Evolutionary conservation across 2,329 filamentous ascomycete species (phyloP).

Genomic region (Fusarium sacchari): DNA sequence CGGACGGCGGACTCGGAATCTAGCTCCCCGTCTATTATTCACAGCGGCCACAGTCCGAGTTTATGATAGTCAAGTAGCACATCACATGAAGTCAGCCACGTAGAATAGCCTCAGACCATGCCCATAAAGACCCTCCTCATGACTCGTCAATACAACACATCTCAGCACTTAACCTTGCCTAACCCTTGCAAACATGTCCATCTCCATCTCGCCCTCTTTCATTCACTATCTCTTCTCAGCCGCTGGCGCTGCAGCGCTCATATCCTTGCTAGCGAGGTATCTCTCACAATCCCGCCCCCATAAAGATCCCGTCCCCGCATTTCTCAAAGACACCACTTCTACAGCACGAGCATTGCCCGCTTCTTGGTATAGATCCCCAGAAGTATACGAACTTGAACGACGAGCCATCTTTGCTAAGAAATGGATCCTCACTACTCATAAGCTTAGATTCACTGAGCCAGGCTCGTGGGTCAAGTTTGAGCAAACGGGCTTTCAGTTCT

Average conservation of each 20-base stretch:
- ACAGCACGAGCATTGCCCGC: slow-evolving; percentile 54
- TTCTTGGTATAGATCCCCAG: slow-evolving; percentile 60
- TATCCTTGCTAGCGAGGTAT: slow-evolving; percentile 47
- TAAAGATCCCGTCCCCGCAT: background rate
- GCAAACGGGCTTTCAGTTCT: slow-evolving; percentile 64
- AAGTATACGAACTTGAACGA: slow-evolving; percentile 64
- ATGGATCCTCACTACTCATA: slow-evolving; percentile 66
- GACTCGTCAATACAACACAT: background rate
- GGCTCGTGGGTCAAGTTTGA: slow-evolving; percentile 66
- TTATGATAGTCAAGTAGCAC: background rate
- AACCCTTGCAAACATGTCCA: background rate
- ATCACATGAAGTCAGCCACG: background rate
- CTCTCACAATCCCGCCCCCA: slow-evolving; percentile 4
- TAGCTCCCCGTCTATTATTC: background rate
- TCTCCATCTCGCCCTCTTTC: background rate
- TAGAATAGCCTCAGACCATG: background rate
- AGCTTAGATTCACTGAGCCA: slow-evolving; percentile 57
- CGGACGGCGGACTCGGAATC: background rate
- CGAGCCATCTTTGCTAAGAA: slow-evolving; percentile 65
- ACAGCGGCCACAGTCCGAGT: too few relatives aligned
- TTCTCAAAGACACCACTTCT: background rate
- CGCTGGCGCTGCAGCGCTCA: slow-evolving; percentile 13
- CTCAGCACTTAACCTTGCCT: background rate
- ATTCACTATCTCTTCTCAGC: slow-evolving; percentile 37
- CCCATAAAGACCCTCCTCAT: background rate